phyloP scores from a whole-genome alignment of 306 rosid genomes.

The Vicia sativa region DNA sequence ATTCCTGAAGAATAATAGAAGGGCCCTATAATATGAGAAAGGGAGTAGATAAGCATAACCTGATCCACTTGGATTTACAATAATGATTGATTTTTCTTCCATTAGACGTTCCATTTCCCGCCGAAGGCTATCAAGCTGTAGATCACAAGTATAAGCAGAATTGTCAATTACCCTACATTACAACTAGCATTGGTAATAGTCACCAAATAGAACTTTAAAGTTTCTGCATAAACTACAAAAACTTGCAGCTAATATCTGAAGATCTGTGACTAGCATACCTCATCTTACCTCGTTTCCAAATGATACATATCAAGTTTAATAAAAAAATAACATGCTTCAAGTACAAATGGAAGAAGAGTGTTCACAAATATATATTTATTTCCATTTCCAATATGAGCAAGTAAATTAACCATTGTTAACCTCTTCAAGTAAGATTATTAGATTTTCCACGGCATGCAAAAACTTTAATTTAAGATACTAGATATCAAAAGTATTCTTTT shows the following conservation, averaged over 20 bases:
- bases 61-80: constrained; percentile 65
- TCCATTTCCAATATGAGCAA: not conserved
- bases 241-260: constrained; percentile 7
- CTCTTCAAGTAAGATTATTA: no score
- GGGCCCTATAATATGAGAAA: constrained; percentile 9
- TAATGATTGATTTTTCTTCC: constrained; percentile 59
- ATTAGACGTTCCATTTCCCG: constrained; percentile 62
- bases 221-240: constrained; percentile 7
- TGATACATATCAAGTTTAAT: constrained; percentile 5
- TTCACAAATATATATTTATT: not conserved
- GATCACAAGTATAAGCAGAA: constrained; percentile 31
- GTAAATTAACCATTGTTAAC: no score
- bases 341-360: not conserved
- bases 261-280: constrained; percentile 12
- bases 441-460: no score
- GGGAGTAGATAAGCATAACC: constrained; percentile 51
- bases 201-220: not conserved
- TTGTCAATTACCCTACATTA: constrained; percentile 23
- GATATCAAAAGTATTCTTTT: no score
- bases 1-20: constrained; percentile 7
- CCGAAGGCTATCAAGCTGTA: constrained; percentile 79
- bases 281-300: constrained; percentile 4
- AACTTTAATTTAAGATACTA: no score
- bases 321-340: not conserved
- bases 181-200: not conserved